Evolutionary conservation across 2,329 filamentous ascomycete genomes (phyloP), one percentile per base, ranked within the genome.

Genomic region (Apiospora aurea): DNA sequence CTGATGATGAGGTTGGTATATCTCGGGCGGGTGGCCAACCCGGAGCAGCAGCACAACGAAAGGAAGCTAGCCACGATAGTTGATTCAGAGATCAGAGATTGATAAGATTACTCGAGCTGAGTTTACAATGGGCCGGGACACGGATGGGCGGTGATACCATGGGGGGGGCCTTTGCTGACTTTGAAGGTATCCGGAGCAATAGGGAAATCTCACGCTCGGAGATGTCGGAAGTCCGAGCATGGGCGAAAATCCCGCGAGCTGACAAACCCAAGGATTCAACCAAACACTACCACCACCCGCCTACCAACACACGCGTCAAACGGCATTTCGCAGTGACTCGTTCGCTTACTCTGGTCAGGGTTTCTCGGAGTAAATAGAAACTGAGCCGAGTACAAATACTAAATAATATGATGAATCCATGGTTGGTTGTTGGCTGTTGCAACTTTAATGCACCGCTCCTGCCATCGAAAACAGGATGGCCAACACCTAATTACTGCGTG

Each of bases 151-250:
- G 34, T 49, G 46, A 49, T 29, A 13, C 57, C 57, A 38, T n/a
- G 29, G 53, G 29, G 29, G 57, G 57, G 57, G 14, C 34, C 34
- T 41, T 38, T 64, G 34, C 34, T 38, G 21, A 38, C 57, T 64
- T 64, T 64, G 57, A 64, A 64, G 57, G 57, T 24, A 64, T 64
- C 41, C 57, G 29, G 34, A 41, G 57, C 34, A 41, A 14, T 64
- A 64, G 57, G 34, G 18, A n/a, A n/a, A 24, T 41, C 34, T 64
- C 34, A 41, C 57, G 34, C 57, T 64, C 67, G 67, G 67, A 69
- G 26, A 46, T 69, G 49, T 49, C 67, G 67, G 67, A 69, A 69
- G 16, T 69, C 67, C 67, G 67, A 69, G 24, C 21, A 18, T 16
- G 41, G 49, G 21, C 67, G 26, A 49, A 44, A 69, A 69, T 41